These are phyloP conservation scores for Rhododendron ovatum DNA, from an alignment of 148 eudicot species.

Conservation along the genomic window DNA sequence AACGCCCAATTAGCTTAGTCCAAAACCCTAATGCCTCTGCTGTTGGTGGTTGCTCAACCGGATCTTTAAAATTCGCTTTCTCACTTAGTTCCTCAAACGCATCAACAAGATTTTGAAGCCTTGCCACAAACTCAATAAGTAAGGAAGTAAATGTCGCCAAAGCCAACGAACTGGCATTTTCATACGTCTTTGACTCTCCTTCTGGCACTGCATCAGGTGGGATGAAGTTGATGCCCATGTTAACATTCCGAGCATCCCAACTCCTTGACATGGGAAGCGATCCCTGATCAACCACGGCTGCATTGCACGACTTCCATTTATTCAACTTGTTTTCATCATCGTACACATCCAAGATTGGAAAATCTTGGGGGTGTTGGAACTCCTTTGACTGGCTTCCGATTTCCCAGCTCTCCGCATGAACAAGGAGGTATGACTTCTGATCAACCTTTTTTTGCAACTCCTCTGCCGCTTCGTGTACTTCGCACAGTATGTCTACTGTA, in stretches of 20 bases:
- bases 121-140: conserved; percentile 73
- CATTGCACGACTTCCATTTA: conserved; percentile 35
- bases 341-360: conserved; percentile 13
- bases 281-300: conserved; percentile 22
- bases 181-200: conserved; percentile 52
- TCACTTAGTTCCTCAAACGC: conserved; percentile 64
- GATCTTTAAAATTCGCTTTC: conserved; percentile 56
- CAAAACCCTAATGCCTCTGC: conserved; percentile 18
- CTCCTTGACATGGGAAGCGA: conserved; percentile 27
- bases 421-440: conserved; percentile 67
- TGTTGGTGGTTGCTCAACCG: conserved; percentile 13
- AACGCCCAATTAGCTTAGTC: conserved; percentile 22
- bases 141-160: conserved; percentile 69
- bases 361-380: conserved; percentile 28
- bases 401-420: conserved; percentile 73
- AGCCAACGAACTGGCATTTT: conserved; percentile 71
- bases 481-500: conserved; percentile 37
- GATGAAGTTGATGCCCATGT: conserved; percentile 1
- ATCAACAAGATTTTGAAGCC: conserved; percentile 74
- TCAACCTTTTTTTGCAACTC: conserved; percentile 67
- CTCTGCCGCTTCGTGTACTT: conserved; percentile 71
- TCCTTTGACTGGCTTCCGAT: conserved; percentile 30
- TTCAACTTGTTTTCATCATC: conserved; percentile 26
- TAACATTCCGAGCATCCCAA: conserved; percentile 20
- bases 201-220: conserved; percentile 19